Percentiles rank a stretch among this genome's conserved stretches.
phyloP scores from a whole-genome alignment of 2,329 filamentous ascomycete genomes.

The Fusarium stilboides region DNA sequence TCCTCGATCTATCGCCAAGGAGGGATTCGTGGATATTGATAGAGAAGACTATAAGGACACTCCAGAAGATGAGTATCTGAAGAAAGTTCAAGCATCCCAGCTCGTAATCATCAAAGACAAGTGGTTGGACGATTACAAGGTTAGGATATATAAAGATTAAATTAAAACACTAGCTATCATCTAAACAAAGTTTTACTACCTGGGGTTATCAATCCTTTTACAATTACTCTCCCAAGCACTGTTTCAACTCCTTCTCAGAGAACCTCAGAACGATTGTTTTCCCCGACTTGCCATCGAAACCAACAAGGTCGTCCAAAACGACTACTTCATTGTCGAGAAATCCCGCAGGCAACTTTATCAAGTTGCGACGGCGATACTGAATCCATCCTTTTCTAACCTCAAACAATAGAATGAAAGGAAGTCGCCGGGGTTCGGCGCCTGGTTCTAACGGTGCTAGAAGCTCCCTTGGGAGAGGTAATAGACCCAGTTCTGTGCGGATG shows the following conservation, averaged over 20 bases:
- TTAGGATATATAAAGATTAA: conserved; percentile 36
- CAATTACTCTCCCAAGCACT: no score
- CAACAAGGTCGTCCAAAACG: not conserved
- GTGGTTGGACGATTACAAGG: conserved; percentile 41
- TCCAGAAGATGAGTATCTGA: conserved; percentile 37
- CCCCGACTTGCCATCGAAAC: not conserved
- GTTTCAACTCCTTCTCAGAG: not conserved
- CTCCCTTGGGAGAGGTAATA: not conserved
- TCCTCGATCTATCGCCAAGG: conserved; percentile 33
- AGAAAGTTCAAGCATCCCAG: conserved; percentile 32
- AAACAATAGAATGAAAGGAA: no score
- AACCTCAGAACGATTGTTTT: not conserved
- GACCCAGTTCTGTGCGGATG: not conserved
- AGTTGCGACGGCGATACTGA: not conserved
- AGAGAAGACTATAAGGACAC: conserved; percentile 42
- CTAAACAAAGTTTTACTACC: no score
- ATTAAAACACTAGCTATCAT: no score
- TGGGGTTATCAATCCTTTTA: no score
- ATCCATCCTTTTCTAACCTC: no score
- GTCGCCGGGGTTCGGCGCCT: not conserved
- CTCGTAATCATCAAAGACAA: conserved; percentile 42
- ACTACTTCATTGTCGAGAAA: not conserved
- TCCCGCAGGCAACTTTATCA: not conserved
- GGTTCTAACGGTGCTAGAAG: not conserved
- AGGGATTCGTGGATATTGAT: conserved; percentile 42